Evolutionary conservation across 768 basidiomycete genomes (phyloP).

Genomic region (Podaxis rugospora): DNA sequence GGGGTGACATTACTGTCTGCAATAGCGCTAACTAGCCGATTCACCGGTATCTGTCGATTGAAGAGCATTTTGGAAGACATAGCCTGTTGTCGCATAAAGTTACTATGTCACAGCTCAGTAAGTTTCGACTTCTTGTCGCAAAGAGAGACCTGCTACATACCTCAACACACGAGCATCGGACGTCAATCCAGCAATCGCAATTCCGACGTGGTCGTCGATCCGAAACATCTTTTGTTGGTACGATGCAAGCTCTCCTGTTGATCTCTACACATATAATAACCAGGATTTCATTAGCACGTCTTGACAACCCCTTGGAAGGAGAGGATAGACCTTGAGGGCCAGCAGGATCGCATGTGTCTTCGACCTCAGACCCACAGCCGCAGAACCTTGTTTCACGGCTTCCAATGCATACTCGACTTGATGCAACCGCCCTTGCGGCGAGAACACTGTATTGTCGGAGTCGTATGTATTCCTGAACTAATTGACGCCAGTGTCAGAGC

Average conservation of each 20-base stretch:
- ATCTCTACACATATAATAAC: slow-evolving; percentile 54
- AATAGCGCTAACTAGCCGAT: slow-evolving; percentile 87
- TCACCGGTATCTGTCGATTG: slow-evolving; percentile 92
- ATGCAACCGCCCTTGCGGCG: slow-evolving; percentile 93
- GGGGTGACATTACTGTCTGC: slow-evolving; percentile 73
- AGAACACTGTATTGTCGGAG: slow-evolving; percentile 97
- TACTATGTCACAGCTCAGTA: slow-evolving; percentile 44
- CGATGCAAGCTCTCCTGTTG: slow-evolving; percentile 96
- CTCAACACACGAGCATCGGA: slow-evolving; percentile 97
- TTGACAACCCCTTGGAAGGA: neutral
- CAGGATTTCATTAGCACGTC: neutral
- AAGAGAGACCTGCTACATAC: slow-evolving; percentile 36
- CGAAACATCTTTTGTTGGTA: slow-evolving; percentile 99
- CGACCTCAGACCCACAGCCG: slow-evolving; percentile 94
- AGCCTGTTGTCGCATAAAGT: slow-evolving; percentile 99
- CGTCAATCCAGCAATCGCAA: slow-evolving; percentile 98
- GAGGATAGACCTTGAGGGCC: slow-evolving; percentile 75
- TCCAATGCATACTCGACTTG: slow-evolving; percentile 99
- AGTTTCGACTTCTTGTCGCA: neutral
- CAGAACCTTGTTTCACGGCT: slow-evolving; percentile 99
- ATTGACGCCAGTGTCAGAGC: slow-evolving; percentile 21
- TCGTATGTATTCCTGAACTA: slow-evolving; percentile 97
- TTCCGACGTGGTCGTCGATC: slow-evolving; percentile 99
- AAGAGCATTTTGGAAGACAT: slow-evolving; percentile 94
- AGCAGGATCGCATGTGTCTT: slow-evolving; percentile 92